These are phyloP conservation scores for Mrakia gelida DNA, from an alignment of 768 basidiomycete genomes.

Conservation along the genomic window DNA sequence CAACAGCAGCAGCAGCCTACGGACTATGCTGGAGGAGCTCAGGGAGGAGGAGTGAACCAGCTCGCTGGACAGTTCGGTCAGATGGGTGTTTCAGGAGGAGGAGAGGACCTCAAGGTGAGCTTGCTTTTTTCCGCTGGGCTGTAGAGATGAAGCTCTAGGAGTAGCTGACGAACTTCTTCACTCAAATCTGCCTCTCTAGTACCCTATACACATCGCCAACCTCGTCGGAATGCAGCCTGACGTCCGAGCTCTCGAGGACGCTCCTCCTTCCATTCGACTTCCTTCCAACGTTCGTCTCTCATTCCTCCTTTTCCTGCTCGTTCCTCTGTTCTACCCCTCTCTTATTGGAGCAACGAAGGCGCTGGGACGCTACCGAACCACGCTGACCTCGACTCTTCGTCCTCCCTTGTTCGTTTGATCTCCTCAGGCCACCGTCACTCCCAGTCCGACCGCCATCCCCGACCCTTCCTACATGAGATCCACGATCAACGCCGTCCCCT, in stretches of 20 bases:
- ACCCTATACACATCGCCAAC: slow-evolving; percentile 80
- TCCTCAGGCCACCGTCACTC: slow-evolving; percentile 61
- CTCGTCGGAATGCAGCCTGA: slow-evolving; percentile 89
- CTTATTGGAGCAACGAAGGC: no score
- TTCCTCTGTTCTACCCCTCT: background rate
- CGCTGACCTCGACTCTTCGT: no score
- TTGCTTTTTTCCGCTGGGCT: background rate
- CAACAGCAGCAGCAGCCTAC: slow-evolving; percentile 28
- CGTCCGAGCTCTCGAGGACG: slow-evolving; percentile 70
- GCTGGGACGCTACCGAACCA: no score
- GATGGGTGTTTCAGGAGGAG: slow-evolving; percentile 66
- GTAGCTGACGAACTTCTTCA: background rate
- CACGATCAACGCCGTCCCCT: slow-evolving; percentile 89
- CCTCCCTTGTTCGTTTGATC: background rate
- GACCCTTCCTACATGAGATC: slow-evolving; percentile 86
- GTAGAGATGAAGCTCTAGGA: slow-evolving; percentile 18
- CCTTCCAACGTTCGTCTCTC: slow-evolving; percentile 60
- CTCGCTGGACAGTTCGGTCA: slow-evolving; percentile 79
- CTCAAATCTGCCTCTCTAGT: slow-evolving; percentile 37
- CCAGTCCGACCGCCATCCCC: slow-evolving; percentile 72
- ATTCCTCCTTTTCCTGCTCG: background rate
- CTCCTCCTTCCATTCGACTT: slow-evolving; percentile 83
- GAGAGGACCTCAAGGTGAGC: slow-evolving; percentile 34
- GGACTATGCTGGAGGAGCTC: slow-evolving; percentile 29
- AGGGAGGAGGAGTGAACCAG: slow-evolving; percentile 14